These are phyloP conservation scores for Gaeumannomyces sp. DNA, from an alignment of 2,329 filamentous ascomycete species.

Conservation along the genomic window DNA sequence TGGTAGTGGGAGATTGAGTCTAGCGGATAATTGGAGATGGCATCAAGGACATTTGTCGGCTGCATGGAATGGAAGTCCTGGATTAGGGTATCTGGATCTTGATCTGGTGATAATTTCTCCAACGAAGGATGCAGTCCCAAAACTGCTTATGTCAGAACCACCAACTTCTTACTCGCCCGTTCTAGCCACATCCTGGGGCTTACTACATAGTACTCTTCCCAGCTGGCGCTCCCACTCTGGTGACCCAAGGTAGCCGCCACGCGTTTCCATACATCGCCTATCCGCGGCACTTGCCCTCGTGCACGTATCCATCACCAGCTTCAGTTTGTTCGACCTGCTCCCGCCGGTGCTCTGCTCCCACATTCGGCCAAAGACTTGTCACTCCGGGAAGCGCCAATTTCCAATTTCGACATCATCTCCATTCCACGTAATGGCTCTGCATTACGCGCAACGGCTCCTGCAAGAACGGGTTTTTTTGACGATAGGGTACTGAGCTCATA, in stretches of 20 bases:
- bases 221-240: neutral
- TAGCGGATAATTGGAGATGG: neutral
- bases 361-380: neutral
- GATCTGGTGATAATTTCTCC: too few relatives aligned
- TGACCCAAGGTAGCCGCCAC: neutral
- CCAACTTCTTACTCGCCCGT: neutral
- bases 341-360: neutral
- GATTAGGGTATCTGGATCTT: neutral
- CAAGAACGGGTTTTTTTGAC: too few relatives aligned
- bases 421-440: too few relatives aligned
- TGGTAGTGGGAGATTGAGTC: neutral
- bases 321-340: neutral
- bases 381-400: too few relatives aligned
- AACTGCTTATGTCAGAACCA: neutral
- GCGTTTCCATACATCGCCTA: neutral
- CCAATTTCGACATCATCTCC: too few relatives aligned
- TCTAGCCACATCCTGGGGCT: neutral
- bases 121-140: too few relatives aligned
- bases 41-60: neutral
- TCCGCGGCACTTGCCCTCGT: neutral
- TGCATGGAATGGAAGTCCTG: neutral
- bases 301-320: neutral
- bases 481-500: neutral
- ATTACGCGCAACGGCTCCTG: too few relatives aligned
- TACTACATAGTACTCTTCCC: neutral